Base-by-base conservation (phyloP, 129 eudicot species). In the Tanacetum coccineum region DNA sequence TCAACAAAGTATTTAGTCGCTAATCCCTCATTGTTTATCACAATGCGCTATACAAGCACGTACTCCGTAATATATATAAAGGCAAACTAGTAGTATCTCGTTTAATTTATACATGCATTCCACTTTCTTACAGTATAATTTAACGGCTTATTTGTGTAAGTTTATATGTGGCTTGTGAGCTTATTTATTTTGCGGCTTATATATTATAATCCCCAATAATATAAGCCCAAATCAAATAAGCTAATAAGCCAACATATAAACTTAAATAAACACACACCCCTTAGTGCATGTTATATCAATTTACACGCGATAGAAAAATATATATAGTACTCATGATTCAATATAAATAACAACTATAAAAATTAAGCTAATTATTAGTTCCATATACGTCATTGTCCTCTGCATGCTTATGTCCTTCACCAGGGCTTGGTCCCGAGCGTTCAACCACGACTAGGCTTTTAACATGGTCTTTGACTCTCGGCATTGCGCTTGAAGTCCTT, bases 361-460 rank as follows among this genome's bases (percentile, higher is more conserved):
- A 51, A 15, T 1, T 2, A 14, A 67, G 26, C 80, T 76, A 61
- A 68, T 17, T 19, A 13, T 20, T 26, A 20, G 48, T 68, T 52
- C 49, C 14, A 4, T 8, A 26, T 9, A 59, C 8, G 28, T 22
- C 70, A 62, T 3, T 42, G 59, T 13, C 59, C 42, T 61, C 49
- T 22, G 51, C 70, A 52, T 50, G 58, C 64, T 76, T 68, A 62
- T 76, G 80, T 63, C 80, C 80, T 52, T 22, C 56, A 68, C 80
- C 80, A n/a, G 80, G 80, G 69, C 80, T 76, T 8, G 75, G 80
- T 60, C 80, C 75, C 14, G 75, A 76, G 39, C n/a, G 75, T 40
- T 59, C 65, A 52, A 61, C 52, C 59, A 26, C 65, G 2, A 26
- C 58, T 12, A 50, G 57, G 2, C 64, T 40, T 75, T 49, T 40